phyloP scores from a whole-genome alignment of 1,284 basidiomycete genomes.

The Rhodotorula sp. region DNA sequence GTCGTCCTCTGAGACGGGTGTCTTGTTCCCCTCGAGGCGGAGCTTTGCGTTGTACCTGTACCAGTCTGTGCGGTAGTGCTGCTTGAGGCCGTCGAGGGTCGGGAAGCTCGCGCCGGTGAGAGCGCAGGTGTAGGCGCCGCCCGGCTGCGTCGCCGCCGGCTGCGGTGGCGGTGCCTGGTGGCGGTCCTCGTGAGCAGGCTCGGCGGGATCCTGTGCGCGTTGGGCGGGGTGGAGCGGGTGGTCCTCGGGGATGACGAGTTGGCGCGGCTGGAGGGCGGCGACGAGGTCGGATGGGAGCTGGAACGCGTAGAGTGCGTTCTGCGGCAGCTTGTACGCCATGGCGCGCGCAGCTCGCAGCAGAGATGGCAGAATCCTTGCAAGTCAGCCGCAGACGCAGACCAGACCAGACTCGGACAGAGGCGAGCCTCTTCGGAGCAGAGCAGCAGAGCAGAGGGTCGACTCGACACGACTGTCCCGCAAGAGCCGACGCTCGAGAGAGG shows the following conservation, averaged over 20 bases:
- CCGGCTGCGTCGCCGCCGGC: too few relatives aligned
- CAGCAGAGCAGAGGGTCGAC: too few relatives aligned
- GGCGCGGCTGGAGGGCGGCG: conserved; percentile 45
- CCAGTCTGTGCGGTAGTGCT: conserved; percentile 94
- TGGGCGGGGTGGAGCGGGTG: conserved; percentile 36
- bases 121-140: conserved; percentile 37
- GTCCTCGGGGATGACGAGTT: conserved; percentile 36
- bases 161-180: background rate
- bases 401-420: too few relatives aligned
- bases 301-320: conserved; percentile 48
- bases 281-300: conserved; percentile 48
- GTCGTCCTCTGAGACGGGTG: conserved; percentile 66
- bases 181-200: too few relatives aligned
- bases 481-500: too few relatives aligned
- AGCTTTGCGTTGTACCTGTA: conserved; percentile 95
- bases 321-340: background rate
- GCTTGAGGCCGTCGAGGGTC: conserved; percentile 77
- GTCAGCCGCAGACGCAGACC: too few relatives aligned
- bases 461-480: background rate
- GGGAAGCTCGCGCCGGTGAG: conserved; percentile 63
- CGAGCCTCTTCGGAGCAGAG: too few relatives aligned
- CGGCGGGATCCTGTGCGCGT: background rate
- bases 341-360: background rate
- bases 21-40: conserved; percentile 60
- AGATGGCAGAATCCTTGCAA: background rate